Percentiles rank a stretch among this genome's conserved stretches.
Evolutionary conservation across 495 filamentous ascomycete genomes (phyloP).

Genomic region (Penicillium macrosclerotiorum): DNA sequence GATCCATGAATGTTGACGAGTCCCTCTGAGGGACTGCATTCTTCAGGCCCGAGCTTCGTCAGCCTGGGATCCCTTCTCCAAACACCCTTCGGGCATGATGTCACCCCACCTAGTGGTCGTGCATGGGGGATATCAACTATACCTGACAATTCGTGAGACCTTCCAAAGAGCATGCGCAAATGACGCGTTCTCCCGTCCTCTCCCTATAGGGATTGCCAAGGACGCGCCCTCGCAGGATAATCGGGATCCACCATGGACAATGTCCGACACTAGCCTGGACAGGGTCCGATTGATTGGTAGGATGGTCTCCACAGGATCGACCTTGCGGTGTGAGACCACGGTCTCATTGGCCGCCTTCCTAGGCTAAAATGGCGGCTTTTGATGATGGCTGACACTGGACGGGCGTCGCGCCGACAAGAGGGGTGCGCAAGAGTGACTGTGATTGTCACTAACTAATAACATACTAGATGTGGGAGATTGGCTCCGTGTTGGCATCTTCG

Average conservation of each 20-base stretch:
- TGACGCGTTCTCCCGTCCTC: conserved; percentile 17
- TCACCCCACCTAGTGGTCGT: background rate
- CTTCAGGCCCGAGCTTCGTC: conserved; percentile 8
- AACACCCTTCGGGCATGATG: background rate
- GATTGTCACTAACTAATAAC: no score
- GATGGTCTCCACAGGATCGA: conserved; percentile 9
- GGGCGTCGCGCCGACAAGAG: no score
- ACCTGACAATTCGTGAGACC: background rate
- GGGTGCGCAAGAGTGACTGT: no score
- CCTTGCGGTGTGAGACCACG: background rate
- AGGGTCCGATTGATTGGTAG: conserved; percentile 4
- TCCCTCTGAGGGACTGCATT: conserved; percentile 3
- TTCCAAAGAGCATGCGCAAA: conserved; percentile 6
- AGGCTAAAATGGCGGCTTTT: no score
- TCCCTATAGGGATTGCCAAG: conserved; percentile 14
- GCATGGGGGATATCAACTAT: background rate
- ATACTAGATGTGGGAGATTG: no score
- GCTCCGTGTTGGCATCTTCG: no score
- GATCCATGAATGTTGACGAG: conserved; percentile 14
- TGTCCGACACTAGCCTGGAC: conserved; percentile 1
- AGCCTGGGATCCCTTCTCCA: conserved; percentile 4
- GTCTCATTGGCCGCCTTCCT: no score
- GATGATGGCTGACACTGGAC: no score
- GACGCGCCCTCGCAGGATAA: conserved; percentile 3
- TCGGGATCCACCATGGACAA: conserved; percentile 14